These are phyloP conservation scores for Mycena albidolilacea DNA, from an alignment of 768 basidiomycete species.

Conservation along the genomic window DNA sequence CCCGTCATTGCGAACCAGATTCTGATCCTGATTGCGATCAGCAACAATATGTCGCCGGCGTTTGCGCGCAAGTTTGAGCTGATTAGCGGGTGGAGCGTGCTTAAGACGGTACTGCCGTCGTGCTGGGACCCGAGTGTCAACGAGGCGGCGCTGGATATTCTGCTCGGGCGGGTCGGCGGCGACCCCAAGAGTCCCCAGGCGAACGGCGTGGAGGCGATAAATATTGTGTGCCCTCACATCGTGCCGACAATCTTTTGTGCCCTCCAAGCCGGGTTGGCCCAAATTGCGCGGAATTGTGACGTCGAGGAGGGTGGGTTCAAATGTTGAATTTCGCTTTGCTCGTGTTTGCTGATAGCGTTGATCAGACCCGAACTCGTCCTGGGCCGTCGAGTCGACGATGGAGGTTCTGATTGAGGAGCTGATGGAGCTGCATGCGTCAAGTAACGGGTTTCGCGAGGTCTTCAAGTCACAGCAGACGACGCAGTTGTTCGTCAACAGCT, in stretches of 20 bases:
- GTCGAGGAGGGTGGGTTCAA: slow-evolving; percentile 46
- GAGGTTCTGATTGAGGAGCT: slow-evolving; percentile 79
- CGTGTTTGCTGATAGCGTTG: slow-evolving; percentile 30
- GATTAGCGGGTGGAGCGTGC: slow-evolving; percentile 85
- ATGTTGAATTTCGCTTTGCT: slow-evolving; percentile 14
- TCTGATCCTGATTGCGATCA: slow-evolving; percentile 70
- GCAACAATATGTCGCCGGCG: slow-evolving; percentile 67
- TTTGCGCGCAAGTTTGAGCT: slow-evolving; percentile 90
- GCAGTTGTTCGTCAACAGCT: slow-evolving; percentile 76
- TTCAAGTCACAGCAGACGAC: slow-evolving; percentile 83
- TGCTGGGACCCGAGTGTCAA: slow-evolving; percentile 82
- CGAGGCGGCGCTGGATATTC: slow-evolving; percentile 75
- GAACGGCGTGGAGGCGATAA: slow-evolving; percentile 44
- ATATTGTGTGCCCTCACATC: slow-evolving; percentile 74
- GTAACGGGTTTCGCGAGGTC: slow-evolving; percentile 75
- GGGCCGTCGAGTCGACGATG: slow-evolving; percentile 56
- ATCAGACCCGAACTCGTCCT: slow-evolving; percentile 39
- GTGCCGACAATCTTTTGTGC: slow-evolving; percentile 81
- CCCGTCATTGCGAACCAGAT: slow-evolving; percentile 72
- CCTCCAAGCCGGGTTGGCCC: slow-evolving; percentile 69
- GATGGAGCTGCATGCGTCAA: slow-evolving; percentile 76
- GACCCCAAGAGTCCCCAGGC: slow-evolving; percentile 41
- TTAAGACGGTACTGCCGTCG: slow-evolving; percentile 77
- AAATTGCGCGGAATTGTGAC: slow-evolving; percentile 55
- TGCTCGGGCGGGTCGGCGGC: slow-evolving; percentile 66